Conservation (phyloP, 2,329 filamentous ascomycete genomes). For the Penicillium sp. region DNA sequence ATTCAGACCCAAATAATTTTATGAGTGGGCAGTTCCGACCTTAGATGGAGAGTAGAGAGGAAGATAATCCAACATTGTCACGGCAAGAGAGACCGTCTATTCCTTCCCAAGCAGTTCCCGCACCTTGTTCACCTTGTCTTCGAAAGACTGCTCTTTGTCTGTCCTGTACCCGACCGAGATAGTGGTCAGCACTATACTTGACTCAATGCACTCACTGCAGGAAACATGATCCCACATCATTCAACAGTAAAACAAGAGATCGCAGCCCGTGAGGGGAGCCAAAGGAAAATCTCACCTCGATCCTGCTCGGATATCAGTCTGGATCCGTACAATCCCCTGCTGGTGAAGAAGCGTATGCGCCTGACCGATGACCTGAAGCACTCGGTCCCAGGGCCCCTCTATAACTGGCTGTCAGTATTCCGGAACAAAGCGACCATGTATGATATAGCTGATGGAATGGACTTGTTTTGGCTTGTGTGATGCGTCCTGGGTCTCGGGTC, state of each 20-base stretch:
- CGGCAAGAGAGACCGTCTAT: too few species aligned
- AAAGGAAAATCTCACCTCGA: slow-evolving; percentile 58
- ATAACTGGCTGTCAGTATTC: slow-evolving; percentile 4
- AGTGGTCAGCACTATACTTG: slow-evolving; percentile 9
- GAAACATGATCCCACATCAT: neutral
- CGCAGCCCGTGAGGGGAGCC: neutral
- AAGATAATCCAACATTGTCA: too few species aligned
- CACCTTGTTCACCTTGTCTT: slow-evolving; percentile 71
- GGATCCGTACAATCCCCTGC: slow-evolving; percentile 75
- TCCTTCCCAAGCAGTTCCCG: slow-evolving; percentile 49
- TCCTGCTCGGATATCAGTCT: slow-evolving; percentile 83
- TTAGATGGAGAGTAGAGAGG: too few species aligned
- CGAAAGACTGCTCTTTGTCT: slow-evolving; percentile 78
- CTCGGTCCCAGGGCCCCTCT: slow-evolving; percentile 91
- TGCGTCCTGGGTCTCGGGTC: too few species aligned
- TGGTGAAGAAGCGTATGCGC: slow-evolving; percentile 75
- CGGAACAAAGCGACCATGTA: too few species aligned
- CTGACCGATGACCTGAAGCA: slow-evolving; percentile 81
- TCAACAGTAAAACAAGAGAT: slow-evolving; percentile 1
- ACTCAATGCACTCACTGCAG: slow-evolving; percentile 3
- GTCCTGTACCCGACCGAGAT: slow-evolving; percentile 53
- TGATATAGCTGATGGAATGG: too few species aligned
- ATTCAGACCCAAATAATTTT: too few species aligned
- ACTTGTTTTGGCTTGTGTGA: too few species aligned
- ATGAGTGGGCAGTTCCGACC: too few species aligned